Conservation (phyloP, 768 basidiomycete species). For the Boletus subparvulus region DNA sequence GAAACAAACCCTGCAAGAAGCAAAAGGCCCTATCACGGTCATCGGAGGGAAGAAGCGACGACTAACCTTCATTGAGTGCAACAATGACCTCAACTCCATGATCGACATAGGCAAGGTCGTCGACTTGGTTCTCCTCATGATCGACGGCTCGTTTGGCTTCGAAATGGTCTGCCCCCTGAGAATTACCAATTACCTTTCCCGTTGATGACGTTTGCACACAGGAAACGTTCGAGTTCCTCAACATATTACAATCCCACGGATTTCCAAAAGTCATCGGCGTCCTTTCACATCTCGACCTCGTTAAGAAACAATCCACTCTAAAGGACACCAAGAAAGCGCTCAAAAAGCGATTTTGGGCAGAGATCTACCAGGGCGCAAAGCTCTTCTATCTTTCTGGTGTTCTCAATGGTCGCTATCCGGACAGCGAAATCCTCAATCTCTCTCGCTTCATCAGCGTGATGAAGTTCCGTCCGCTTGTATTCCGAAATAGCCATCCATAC, state of each 20-base stretch:
- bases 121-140: conserved; percentile 94
- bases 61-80: conserved; percentile 96
- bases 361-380: conserved; percentile 98
- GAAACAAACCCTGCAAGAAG: conserved; percentile 88
- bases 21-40: conserved; percentile 92
- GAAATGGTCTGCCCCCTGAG: conserved; percentile 78
- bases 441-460: conserved; percentile 96
- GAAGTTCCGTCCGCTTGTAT: conserved; percentile 97
- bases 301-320: conserved; percentile 86
- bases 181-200: background rate
- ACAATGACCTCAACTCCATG: conserved; percentile 97
- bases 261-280: conserved; percentile 98
- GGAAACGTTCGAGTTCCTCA: conserved; percentile 99
- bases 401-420: conserved; percentile 95
- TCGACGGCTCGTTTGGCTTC: conserved; percentile 96
- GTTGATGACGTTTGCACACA: conserved; percentile 31
- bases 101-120: conserved; percentile 97
- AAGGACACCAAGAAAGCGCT: conserved; percentile 89
- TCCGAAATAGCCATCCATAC: conserved; percentile 94
- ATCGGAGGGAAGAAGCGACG: conserved; percentile 90
- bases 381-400: conserved; percentile 97
- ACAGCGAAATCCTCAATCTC: conserved; percentile 93
- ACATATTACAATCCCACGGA: conserved; percentile 94
- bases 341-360: conserved; percentile 99
- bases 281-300: conserved; percentile 93